Base-by-base conservation (phyloP, 345 rosid species). In the Cardamine occulta region DNA sequence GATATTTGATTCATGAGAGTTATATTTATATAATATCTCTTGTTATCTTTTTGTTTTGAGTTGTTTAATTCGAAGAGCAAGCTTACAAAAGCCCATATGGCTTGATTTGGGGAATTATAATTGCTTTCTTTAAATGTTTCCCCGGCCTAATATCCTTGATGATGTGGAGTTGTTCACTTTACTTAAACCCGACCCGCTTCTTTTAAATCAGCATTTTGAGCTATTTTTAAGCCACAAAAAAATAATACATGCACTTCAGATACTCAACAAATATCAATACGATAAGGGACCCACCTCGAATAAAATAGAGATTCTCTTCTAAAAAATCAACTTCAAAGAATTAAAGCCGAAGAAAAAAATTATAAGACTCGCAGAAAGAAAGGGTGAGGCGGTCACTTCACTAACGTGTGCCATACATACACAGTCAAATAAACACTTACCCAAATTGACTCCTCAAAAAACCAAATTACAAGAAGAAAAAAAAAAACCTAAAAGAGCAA, bases 381-480 rank as follows among this genome's bases (percentile, higher is more conserved):
- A 39, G 37, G 73, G 24, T 68, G 72, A 68, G 72, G 72, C 72
- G 72, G 72, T 54, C 51, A 53, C 37, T 54, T 15, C 17, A 15
- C 62, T 23, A 13, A 53, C 72, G 58, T 74, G 78, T 74, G 78
- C 15, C 26, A 1, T 65, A 66, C 73, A 75, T 67, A 66, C 67
- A 37, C 68, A 67, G 34, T 59, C 47, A 39, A 12, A 45, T 14
- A 13, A 48, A 15, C 23, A 70, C 8, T 48, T 51, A 26, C 80
- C 75, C 9, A 76, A 76, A 23, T 17, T 62, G 34, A 60, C 63
- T 47, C 66, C 23, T 13, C 34, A 14, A 29, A 14, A 1, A 12
- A 34, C n/a, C 1, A 12, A 61, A 37, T 28, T 23, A 10, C 6
- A 18, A 32, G 5, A 4, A 29, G 0, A 28, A 19, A 10, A 24